Conservation (phyloP, 1,284 basidiomycete species). For the Papiliotrema flavescens region DNA sequence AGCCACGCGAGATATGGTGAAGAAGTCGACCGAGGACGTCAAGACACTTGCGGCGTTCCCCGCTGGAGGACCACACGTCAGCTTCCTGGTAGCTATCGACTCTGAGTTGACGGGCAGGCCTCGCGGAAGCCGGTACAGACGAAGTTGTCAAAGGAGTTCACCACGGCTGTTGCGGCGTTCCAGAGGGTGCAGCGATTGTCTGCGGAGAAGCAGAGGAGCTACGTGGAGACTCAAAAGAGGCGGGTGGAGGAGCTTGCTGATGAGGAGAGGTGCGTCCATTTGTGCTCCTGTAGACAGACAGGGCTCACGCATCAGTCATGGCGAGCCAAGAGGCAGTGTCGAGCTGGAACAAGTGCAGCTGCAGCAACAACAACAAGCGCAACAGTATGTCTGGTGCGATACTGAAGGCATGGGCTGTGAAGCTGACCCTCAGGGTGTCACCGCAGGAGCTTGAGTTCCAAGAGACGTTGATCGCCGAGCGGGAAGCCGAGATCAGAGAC, state of each 20-base stretch:
- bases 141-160: constrained; percentile 90
- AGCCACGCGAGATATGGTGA: constrained; percentile 87
- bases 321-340: constrained; percentile 34
- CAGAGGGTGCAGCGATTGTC: constrained; percentile 86
- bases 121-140: constrained; percentile 57
- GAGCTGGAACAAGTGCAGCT: constrained; percentile 43
- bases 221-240: constrained; percentile 62
- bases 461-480: constrained; percentile 91
- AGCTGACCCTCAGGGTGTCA: constrained; percentile 57
- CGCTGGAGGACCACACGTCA: constrained; percentile 43
- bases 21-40: constrained; percentile 85
- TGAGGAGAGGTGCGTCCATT: constrained; percentile 22
- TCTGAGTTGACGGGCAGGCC: constrained; percentile 16
- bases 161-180: constrained; percentile 82
- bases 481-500: constrained; percentile 90
- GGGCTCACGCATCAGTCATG: constrained; percentile 7
- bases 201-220: constrained; percentile 77
- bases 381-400: constrained; percentile 18
- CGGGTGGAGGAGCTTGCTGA: constrained; percentile 39
- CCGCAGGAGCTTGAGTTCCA: constrained; percentile 93
- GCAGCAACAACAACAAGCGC: constrained; percentile 36
- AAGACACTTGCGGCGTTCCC: constrained; percentile 77
- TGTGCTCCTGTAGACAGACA: too few species aligned
- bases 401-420: constrained; percentile 5
- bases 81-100: background rate